Evolutionary conservation across 257 asterid genomes (phyloP).

Genomic region (Dorcoceras hygrometricum): DNA sequence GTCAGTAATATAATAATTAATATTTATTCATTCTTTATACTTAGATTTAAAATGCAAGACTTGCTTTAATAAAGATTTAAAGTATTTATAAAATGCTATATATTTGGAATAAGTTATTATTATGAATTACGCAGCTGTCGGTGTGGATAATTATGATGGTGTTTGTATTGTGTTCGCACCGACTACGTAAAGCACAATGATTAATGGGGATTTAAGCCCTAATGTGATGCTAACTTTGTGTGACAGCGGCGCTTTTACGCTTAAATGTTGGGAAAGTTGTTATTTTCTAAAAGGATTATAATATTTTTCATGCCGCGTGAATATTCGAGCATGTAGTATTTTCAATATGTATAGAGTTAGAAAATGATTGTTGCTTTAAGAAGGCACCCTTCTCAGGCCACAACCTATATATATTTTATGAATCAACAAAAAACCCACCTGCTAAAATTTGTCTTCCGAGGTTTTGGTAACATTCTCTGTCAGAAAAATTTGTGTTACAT

Average conservation of each 20-base stretch:
- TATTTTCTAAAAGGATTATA: not conserved
- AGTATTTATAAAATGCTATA: no score
- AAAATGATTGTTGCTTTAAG: not conserved
- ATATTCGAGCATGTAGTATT: not conserved
- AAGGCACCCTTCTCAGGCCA: not conserved
- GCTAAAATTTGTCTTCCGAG: not conserved
- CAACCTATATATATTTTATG: no score
- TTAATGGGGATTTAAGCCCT: constrained; percentile 13
- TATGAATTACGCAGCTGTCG: no score
- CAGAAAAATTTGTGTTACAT: no score
- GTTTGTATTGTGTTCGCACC: not conserved
- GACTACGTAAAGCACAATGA: constrained; percentile 15
- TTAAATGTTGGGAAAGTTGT: not conserved
- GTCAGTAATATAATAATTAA: no score
- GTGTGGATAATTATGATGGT: not conserved
- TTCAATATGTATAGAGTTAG: not conserved
- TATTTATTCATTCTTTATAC: no score
- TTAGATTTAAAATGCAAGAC: no score
- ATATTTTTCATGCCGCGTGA: not conserved
- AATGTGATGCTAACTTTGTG: not conserved
- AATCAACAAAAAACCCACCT: not conserved
- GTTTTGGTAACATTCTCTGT: no score
- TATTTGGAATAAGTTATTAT: no score
- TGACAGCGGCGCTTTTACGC: not conserved
- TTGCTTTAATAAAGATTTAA: no score